Evolutionary conservation across 495 filamentous ascomycete genomes (phyloP), one percentile per base, ranked within the genome.

Genomic region (Massariosphaeria phaeospora): DNA sequence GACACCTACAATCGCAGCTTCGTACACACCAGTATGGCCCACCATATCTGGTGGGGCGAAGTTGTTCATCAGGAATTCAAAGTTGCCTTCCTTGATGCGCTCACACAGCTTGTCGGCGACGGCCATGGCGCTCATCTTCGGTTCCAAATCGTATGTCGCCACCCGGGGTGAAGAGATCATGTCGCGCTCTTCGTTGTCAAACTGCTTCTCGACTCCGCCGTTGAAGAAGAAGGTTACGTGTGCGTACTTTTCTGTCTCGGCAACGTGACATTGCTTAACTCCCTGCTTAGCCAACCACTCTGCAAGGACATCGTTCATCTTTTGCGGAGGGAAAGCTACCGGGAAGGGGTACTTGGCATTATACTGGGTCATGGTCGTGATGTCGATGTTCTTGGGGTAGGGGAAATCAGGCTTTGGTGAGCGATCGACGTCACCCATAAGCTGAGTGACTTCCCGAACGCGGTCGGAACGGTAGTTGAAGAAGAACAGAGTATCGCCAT

Each of bases 201-300:
- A 98, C 58, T 87, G 86, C 78, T 95, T 94, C 80, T 98, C 93
- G 35, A 96, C 85, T 65, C 93, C 94, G 44, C 93, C 93, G 75
- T 98, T 98, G 84, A 97, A 97, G 80, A 96, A 96, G 81, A 96
- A 96, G 53, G 90, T 96, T 48, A 98, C 93, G 77, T 98, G 93
- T 30, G 93, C 93, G 70, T 98, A 98, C 73, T 98, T 98, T 75
- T 98, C 93, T 17, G 93, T 98, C 78, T 98, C 93, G 41, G 93
- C 93, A 57, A 96, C 78, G 77, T 98, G 93, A 66, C 89, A 91
- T 73, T 98, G 93, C 75, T 89, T 81, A 47, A 95, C 72, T 31
- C 78, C 79, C 71, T 95, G 83, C 76, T 91, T 91, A 52, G 83
- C 80, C 21, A 98, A 81, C 82, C 88, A 95, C 73, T 98, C 93